Evolutionary conservation across 2,329 filamentous ascomycete species (phyloP), one percentile per base, ranked within the genome.

Genomic region (Hypoxylon sp.): DNA sequence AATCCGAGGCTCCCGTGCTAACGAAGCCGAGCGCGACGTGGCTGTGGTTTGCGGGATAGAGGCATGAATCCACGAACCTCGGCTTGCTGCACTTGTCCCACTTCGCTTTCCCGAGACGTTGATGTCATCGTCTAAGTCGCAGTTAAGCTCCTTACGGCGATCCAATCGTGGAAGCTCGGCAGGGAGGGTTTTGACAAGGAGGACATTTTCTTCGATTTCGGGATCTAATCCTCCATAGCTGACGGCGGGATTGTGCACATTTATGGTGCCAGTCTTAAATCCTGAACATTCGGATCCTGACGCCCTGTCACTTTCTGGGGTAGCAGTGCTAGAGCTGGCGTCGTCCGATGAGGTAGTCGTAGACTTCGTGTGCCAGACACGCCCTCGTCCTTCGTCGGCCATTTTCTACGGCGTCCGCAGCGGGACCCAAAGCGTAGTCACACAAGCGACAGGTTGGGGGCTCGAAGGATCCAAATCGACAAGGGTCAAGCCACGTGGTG

Each of bases 151-250:
- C 17, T 66, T 72, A 50, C 49, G 65, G 25, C 21, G 34, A 50
- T 63, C 60, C 14, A 43, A 19, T 17, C 30, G 41, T 52, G 23
- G 49, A 51, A 66, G 57, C 58, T 13, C 63, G 36, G 73, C 72
- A 1, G 76, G 73, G 32, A 79, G 74, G 28, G 72, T 63, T 14
- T 74, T 67, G 32, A 80, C 67, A 5, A 79, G 65, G 19, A 69
- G 66, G n/a, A 80, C 67, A 63, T 77, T 78, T 30, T 75, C 73
- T 68, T 81, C 77, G 55, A 80, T 76, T 65, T 79, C 79, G 1
- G 79, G 77, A 58, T 80, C 77, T 67, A 79, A 70, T 38, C 78
- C 73, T 45, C 77, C 79, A 62, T 79, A 81, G 21, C 59, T 69
- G 49, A 72, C 68, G 32, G 74, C 69, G 10, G 72, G 70, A 52